These are phyloP conservation scores for Cercophora newfieldiana DNA, from an alignment of 495 filamentous ascomycete genomes.

Conservation along the genomic window DNA sequence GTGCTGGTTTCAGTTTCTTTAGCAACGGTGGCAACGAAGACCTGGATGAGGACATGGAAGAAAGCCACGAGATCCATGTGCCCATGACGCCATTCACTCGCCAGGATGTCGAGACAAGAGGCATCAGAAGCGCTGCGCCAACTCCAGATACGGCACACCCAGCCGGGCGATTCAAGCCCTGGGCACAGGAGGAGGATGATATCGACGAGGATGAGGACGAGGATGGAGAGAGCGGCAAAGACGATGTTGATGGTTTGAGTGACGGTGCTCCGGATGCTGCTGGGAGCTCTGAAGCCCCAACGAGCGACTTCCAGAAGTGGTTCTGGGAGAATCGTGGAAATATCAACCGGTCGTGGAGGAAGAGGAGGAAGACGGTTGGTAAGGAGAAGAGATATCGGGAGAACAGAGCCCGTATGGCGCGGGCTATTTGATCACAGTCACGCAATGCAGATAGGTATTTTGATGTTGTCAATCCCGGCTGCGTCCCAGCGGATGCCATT, in stretches of 20 bases:
- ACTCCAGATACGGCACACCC: slow-evolving; percentile 91
- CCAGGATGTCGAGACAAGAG: slow-evolving; percentile 71
- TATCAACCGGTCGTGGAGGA: slow-evolving; percentile 89
- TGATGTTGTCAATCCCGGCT: background rate
- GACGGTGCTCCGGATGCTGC: slow-evolving; percentile 31
- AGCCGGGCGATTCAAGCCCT: slow-evolving; percentile 54
- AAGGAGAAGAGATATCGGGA: slow-evolving; percentile 89
- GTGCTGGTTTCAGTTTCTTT: slow-evolving; percentile 53
- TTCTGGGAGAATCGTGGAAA: slow-evolving; percentile 93
- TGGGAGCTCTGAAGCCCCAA: slow-evolving; percentile 27
- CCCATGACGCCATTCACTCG: slow-evolving; percentile 82
- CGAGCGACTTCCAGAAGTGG: slow-evolving; percentile 78
- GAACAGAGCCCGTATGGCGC: slow-evolving; percentile 62
- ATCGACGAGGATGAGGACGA: slow-evolving; percentile 43
- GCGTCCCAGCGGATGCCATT: background rate
- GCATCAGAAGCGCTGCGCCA: slow-evolving; percentile 80
- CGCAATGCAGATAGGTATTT: background rate
- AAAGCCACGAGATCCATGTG: slow-evolving; percentile 33
- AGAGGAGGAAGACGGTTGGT: slow-evolving; percentile 69
- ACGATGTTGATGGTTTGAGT: slow-evolving; percentile 31
- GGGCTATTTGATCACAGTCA: slow-evolving; percentile 35
- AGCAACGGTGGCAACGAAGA: slow-evolving; percentile 42
- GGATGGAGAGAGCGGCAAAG: slow-evolving; percentile 27
- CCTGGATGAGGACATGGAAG: slow-evolving; percentile 48
- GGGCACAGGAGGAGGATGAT: slow-evolving; percentile 43